Evolutionary conservation across 148 eudicot genomes (phyloP).

Genomic region (Arbutus unedo): DNA sequence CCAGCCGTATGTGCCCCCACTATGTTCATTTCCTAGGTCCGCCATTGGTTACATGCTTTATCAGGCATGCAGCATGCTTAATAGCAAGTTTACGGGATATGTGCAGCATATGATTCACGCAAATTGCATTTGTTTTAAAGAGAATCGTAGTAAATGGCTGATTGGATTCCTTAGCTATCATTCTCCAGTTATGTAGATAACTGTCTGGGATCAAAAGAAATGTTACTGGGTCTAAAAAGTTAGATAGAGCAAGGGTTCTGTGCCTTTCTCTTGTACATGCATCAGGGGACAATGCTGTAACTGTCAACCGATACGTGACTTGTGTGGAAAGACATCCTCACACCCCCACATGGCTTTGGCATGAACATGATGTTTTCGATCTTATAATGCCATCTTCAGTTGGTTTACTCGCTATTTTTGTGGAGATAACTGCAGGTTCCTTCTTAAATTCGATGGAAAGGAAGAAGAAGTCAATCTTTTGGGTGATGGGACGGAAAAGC

Average conservation of each 20-base stretch:
- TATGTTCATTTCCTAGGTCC: no score
- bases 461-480: slow-evolving; percentile 80
- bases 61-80: not conserved
- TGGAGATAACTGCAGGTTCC: slow-evolving; percentile 52
- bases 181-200: no score
- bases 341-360: not conserved
- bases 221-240: not conserved
- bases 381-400: not conserved
- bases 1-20: no score
- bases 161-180: not conserved
- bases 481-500: slow-evolving; percentile 89
- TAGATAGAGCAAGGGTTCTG: not conserved
- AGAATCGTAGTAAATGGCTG: not conserved
- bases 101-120: not conserved
- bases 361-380: not conserved
- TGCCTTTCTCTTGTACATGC: not conserved
- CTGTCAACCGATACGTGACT: no score
- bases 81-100: not conserved
- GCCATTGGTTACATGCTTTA: not conserved
- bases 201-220: not conserved
- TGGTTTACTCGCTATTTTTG: not conserved
- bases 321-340: not conserved
- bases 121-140: not conserved
- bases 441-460: slow-evolving; percentile 69
- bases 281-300: no score